Base-by-base conservation (phyloP, 257 asterid genomes). In the Nicotiana benthamiana region DNA sequence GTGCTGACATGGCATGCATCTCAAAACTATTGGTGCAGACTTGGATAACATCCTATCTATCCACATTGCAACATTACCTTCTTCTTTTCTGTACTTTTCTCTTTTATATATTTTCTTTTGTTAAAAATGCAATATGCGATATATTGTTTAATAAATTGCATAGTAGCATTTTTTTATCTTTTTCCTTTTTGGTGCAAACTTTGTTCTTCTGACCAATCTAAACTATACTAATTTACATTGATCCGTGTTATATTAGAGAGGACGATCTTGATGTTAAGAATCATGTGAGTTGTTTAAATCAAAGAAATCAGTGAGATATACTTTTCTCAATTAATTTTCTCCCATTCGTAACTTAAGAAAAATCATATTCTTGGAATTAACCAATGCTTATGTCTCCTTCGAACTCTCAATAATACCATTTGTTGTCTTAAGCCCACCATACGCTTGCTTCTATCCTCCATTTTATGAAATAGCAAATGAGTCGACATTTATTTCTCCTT, bases 1-100 rank as follows among this genome's bases (percentile, higher is more conserved):
- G 46, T 80, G 90, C 90, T 89, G 83, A 85, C 59, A 80, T 90
- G 92, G 92, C 80, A n/a, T 75, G 78, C 66, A 75, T 74, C 43
- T 60, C 13, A 46, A 60, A 82, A 18, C 83, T 80, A 60, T 83
- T 82, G 79, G 79, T 53, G 43, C 17, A 76, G n/a, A 80, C 72
- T 68, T 79, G 89, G 95, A 92, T 90, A 85, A 82, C 85, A 34
- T 56, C 82, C 86, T 86, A 75, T 83, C 79, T 74, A 34, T 64
- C 81, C 54, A 20, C 22, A 40, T 70, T 43, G 77, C 34, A 12
- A 43, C 10, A 70, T 2, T 22, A 6, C 34, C 54, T 20, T 22
- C 34, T 43, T 6, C 28, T 70, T 70, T 68, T 70, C 20, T 40
- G 24, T 60, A 22, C 11, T n/a, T 0, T 70, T 43, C 24, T 27